Percentiles rank a stretch among this genome's conserved stretches.
Conservation (phyloP, 169 alveolate genomes). For the Eimeria falciformis region DNA sequence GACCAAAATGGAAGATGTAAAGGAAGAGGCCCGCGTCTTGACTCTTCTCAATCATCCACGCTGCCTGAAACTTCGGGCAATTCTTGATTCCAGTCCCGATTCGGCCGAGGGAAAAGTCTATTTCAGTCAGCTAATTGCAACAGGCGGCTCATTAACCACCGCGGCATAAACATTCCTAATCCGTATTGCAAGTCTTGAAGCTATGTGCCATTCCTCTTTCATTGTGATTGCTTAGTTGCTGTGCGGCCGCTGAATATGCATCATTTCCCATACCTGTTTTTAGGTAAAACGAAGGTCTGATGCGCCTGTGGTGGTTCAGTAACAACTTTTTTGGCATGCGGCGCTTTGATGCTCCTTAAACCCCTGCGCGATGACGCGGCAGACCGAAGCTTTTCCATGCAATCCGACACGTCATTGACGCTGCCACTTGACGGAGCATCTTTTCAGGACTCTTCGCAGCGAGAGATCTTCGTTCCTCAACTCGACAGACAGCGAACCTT, state of each 20-base stretch:
- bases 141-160: background rate
- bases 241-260: too few species aligned
- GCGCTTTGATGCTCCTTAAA: constrained; percentile 35
- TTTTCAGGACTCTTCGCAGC: background rate
- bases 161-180: background rate
- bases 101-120: constrained; percentile 68
- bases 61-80: constrained; percentile 51
- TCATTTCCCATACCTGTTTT: background rate
- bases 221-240: too few species aligned
- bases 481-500: constrained; percentile 28
- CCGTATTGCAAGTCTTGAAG: background rate
- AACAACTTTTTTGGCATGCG: constrained; percentile 45
- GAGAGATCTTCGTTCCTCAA: constrained; percentile 62
- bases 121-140: constrained; percentile 36
- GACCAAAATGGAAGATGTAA: constrained; percentile 67
- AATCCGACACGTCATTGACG: constrained; percentile 11
- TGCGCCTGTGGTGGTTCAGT: constrained; percentile 18
- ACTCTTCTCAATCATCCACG: constrained; percentile 65
- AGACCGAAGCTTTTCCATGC: background rate
- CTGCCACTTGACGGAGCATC: background rate
- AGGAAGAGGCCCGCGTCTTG: constrained; percentile 61
- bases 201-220: too few species aligned
- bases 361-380: constrained; percentile 24
- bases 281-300: background rate
- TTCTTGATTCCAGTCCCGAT: constrained; percentile 42